Conservation (phyloP, 768 basidiomycete genomes). For the Mycena epipterygia region DNA sequence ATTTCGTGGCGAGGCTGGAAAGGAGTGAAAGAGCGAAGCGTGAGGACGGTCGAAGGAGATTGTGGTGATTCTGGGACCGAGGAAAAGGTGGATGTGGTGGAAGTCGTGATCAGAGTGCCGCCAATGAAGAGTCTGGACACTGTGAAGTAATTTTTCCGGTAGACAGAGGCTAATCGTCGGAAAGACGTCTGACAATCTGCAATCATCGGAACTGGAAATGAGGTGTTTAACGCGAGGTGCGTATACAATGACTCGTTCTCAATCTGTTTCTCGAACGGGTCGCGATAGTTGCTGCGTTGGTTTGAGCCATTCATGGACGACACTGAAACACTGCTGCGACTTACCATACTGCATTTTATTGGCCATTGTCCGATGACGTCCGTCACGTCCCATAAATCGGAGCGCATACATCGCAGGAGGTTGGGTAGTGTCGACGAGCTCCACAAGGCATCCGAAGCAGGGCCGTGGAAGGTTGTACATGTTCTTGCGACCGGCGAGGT, state of each 20-base stretch:
- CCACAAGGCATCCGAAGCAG: background rate
- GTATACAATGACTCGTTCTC: background rate
- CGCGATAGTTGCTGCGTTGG: background rate
- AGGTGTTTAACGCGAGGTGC: constrained; percentile 5
- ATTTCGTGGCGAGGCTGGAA: background rate
- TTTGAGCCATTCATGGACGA: background rate
- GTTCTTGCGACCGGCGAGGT: constrained; percentile 17
- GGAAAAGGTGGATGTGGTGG: constrained; percentile 6
- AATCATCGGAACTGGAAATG: background rate
- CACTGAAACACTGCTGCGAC: background rate
- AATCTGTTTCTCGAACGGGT: background rate
- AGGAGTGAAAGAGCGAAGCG: background rate
- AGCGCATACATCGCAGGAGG: constrained; percentile 8
- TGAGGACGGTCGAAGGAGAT: background rate
- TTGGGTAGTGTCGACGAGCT: background rate
- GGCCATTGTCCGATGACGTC: background rate
- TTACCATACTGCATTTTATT: constrained; percentile 12
- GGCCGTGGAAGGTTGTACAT: background rate
- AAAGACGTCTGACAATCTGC: constrained; percentile 4
- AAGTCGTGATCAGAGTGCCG: background rate
- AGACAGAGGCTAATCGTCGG: background rate
- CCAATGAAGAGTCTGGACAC: constrained; percentile 9
- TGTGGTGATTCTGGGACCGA: constrained; percentile 7
- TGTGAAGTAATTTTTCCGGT: constrained; percentile 1
- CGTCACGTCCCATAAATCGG: background rate